phyloP scores from a whole-genome alignment of 2,329 filamentous ascomycete genomes.

The Massarina eburnea region DNA sequence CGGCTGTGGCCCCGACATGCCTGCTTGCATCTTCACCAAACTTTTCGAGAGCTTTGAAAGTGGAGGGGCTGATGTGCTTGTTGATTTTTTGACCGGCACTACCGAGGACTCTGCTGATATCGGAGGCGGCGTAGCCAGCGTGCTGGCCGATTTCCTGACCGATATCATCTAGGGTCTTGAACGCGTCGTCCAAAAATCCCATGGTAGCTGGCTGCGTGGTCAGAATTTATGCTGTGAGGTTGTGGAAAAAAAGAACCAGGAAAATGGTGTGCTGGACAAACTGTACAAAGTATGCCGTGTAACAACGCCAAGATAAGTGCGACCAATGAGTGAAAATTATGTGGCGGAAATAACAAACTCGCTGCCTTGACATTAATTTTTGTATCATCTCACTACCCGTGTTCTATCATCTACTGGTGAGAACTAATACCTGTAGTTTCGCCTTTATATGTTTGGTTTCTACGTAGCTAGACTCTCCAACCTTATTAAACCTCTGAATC shows the following conservation, averaged over 20 bases:
- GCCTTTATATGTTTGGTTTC: neutral
- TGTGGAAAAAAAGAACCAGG: too few species aligned
- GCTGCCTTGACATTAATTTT: too few species aligned
- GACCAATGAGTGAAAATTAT: too few species aligned
- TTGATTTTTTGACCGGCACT: neutral
- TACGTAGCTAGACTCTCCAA: neutral
- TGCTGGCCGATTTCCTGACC: conserved; percentile 2
- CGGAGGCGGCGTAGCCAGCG: neutral
- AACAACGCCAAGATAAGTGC: neutral
- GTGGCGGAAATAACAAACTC: too few species aligned
- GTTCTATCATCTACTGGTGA: too few species aligned
- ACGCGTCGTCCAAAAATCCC: neutral
- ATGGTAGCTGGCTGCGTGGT: neutral
- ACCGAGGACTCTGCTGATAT: neutral
- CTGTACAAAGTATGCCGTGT: neutral
- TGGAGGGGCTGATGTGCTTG: neutral
- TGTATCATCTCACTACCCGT: too few species aligned
- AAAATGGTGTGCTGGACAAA: too few species aligned
- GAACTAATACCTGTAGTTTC: neutral
- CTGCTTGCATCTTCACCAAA: conserved; percentile 5
- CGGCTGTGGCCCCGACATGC: conserved; percentile 2
- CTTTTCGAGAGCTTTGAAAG: neutral
- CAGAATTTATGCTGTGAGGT: neutral
- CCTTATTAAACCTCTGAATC: neutral
- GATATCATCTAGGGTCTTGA: neutral